Evolutionary conservation across 2,329 filamentous ascomycete genomes (phyloP).

Genomic region (Colletotrichum musicola): DNA sequence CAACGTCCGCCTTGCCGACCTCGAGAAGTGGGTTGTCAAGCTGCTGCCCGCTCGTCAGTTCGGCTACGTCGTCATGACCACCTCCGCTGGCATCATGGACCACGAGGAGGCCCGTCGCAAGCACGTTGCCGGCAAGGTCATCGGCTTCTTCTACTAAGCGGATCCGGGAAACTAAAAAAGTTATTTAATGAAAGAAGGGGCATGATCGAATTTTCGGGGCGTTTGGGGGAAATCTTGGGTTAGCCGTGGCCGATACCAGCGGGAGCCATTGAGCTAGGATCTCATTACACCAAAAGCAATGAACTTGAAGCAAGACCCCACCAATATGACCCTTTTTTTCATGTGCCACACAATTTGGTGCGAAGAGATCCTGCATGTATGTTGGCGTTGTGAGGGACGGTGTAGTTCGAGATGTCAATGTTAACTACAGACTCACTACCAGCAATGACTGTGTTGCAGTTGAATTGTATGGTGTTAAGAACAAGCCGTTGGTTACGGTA

Average conservation of each 20-base stretch:
- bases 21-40: constrained; percentile 99
- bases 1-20: constrained; percentile 97
- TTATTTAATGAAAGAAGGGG: constrained; percentile 43
- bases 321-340: constrained; percentile 35
- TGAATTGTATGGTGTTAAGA: no score
- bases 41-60: constrained; percentile 99
- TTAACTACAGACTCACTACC: no score
- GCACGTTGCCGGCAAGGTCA: constrained; percentile 99
- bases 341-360: constrained; percentile 7
- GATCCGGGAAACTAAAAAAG: constrained; percentile 35
- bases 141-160: constrained; percentile 97
- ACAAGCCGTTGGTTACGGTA: no score
- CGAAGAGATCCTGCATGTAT: neutral
- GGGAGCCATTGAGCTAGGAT: constrained; percentile 48
- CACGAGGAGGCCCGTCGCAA: constrained; percentile 91
- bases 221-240: constrained; percentile 49
- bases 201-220: constrained; percentile 50
- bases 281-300: constrained; percentile 51
- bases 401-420: no score
- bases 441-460: no score
- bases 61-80: constrained; percentile 99
- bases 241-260: constrained; percentile 53
- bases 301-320: constrained; percentile 40
- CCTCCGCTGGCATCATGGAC: constrained; percentile 86
- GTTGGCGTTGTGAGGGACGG: no score